Conservation (phyloP, 1,284 basidiomycete species). For the Trichosporon sp. region DNA sequence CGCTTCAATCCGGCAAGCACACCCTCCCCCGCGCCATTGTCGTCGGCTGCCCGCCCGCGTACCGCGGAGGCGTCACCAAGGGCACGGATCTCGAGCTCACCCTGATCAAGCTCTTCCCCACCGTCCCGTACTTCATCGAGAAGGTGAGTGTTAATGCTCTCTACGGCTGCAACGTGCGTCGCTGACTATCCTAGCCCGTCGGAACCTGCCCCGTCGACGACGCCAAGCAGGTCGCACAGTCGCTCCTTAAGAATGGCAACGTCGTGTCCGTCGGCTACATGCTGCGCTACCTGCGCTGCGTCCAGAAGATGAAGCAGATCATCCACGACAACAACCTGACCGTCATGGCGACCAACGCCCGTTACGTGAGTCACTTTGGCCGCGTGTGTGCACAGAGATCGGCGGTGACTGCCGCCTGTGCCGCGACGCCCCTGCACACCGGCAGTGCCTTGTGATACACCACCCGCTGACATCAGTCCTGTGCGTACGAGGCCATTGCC, state of each 20-base stretch:
- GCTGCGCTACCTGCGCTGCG: slow-evolving; percentile 87
- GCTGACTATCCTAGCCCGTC: slow-evolving; percentile 57
- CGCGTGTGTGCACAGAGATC: neutral
- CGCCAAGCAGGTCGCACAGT: slow-evolving; percentile 61
- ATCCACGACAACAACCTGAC: slow-evolving; percentile 89
- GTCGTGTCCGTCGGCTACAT: slow-evolving; percentile 89
- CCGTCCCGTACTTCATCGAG: slow-evolving; percentile 87
- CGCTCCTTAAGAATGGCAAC: slow-evolving; percentile 64
- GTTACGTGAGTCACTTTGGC: slow-evolving; percentile 68
- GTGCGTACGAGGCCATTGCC: slow-evolving; percentile 82
- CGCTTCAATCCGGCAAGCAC: slow-evolving; percentile 54
- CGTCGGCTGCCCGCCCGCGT: slow-evolving; percentile 89
- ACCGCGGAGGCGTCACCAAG: slow-evolving; percentile 70
- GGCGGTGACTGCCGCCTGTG: neutral
- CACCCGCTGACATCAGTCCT: slow-evolving; percentile 47
- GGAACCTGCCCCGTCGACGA: slow-evolving; percentile 68
- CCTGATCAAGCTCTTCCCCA: slow-evolving; percentile 83
- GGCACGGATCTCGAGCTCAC: slow-evolving; percentile 86
- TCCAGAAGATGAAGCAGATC: slow-evolving; percentile 97
- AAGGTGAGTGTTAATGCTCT: slow-evolving; percentile 57
- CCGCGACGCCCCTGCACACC: neutral
- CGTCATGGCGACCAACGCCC: slow-evolving; percentile 95
- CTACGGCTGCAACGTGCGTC: neutral
- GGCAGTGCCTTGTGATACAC: neutral
- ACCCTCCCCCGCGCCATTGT: slow-evolving; percentile 61